phyloP scores from a whole-genome alignment of 1,139 yeast species.

The Yamadazyma epiphylla region DNA sequence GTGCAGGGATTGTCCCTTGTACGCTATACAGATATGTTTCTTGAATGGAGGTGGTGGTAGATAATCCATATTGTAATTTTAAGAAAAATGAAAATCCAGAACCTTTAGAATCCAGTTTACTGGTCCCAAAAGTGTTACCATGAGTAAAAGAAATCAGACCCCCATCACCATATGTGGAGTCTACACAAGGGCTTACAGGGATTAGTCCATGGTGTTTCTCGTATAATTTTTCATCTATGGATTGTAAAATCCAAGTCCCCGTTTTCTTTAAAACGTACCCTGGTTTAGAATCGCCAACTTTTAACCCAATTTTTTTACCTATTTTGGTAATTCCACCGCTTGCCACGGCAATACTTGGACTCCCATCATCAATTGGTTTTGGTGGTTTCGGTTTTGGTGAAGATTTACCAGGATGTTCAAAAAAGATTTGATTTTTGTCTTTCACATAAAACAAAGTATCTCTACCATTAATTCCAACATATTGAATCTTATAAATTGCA shows the following conservation, averaged over 20 bases:
- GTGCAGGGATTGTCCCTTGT: constrained; percentile 9
- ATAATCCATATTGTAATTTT: background rate
- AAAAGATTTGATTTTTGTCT: background rate
- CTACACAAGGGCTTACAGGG: constrained; percentile 13
- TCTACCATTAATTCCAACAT: background rate
- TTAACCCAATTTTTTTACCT: too few relatives aligned
- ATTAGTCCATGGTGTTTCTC: constrained; percentile 6
- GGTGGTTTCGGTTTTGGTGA: too few relatives aligned
- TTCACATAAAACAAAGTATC: background rate
- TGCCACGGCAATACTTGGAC: too few relatives aligned
- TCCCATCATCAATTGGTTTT: too few relatives aligned
- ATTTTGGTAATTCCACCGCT: too few relatives aligned
- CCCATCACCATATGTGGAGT: constrained; percentile 11
- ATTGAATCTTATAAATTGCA: background rate
- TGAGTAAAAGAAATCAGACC: constrained; percentile 10
- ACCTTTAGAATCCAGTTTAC: constrained; percentile 4
- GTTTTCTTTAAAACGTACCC: too few relatives aligned
- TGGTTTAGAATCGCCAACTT: too few relatives aligned
- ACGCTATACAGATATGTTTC: constrained; percentile 5
- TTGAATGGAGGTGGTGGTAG: background rate
- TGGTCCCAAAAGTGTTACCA: constrained; percentile 5
- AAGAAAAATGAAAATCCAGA: constrained; percentile 5
- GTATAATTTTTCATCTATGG: constrained; percentile 3
- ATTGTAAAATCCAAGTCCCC: constrained; percentile 7
- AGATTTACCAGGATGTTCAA: background rate